A percentile compares a stretch with the other conserved stretches of the same genome.
Evolutionary conservation across 352 stramenopile species (phyloP).

Genomic region (Pythium coloratum): DNA sequence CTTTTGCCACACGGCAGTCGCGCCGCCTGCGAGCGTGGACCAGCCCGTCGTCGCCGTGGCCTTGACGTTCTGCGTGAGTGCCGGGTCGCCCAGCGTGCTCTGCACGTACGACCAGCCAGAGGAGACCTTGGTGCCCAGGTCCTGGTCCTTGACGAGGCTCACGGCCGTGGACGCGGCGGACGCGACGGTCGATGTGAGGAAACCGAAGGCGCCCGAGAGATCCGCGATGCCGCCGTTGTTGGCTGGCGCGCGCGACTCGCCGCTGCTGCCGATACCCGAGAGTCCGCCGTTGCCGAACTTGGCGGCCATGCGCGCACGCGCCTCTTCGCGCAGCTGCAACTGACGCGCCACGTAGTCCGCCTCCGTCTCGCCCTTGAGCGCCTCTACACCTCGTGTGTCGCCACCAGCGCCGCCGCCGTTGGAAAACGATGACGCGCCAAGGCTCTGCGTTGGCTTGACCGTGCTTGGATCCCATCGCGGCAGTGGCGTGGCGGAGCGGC

Average conservation of each 20-base stretch:
- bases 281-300: conserved; percentile 79
- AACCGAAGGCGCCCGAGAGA: conserved; percentile 71
- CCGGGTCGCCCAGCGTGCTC: conserved; percentile 69
- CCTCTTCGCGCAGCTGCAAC: conserved; percentile 72
- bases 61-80: conserved; percentile 75
- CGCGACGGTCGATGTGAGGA: conserved; percentile 68
- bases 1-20: conserved; percentile 63
- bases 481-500: conserved; percentile 44
- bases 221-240: conserved; percentile 46
- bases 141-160: conserved; percentile 74
- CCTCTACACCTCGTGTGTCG: conserved; percentile 73
- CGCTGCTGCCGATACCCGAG: conserved; percentile 77
- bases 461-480: conserved; percentile 65
- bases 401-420: conserved; percentile 32
- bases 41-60: conserved; percentile 74
- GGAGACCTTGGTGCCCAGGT: conserved; percentile 75
- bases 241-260: conserved; percentile 50
- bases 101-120: conserved; percentile 79
- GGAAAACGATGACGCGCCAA: conserved; percentile 39
- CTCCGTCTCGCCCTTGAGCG: conserved; percentile 79
- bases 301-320: conserved; percentile 72
- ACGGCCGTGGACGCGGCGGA: conserved; percentile 63
- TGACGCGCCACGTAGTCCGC: conserved; percentile 73
- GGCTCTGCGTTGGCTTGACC: conserved; percentile 29
- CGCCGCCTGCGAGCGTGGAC: conserved; percentile 68